Conservation (phyloP, 495 filamentous ascomycete genomes). For the Bathelium albidoporum region DNA sequence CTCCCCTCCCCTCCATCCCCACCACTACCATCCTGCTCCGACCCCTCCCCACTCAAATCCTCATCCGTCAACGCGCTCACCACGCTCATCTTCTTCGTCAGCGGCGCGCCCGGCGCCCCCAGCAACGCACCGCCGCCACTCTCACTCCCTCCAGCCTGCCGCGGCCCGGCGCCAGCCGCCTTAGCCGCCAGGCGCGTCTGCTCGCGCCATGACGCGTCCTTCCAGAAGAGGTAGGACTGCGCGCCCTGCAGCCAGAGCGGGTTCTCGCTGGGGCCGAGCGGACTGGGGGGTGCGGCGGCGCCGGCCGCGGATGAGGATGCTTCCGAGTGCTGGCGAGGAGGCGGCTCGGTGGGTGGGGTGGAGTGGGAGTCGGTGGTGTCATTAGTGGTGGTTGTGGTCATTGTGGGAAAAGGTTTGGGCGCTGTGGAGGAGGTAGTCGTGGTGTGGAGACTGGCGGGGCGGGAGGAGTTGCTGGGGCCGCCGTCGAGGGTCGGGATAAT, state of each 20-base stretch:
- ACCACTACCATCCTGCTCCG: constrained; percentile 19
- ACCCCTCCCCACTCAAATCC: constrained; percentile 34
- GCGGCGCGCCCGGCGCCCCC: background rate
- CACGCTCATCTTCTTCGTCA: constrained; percentile 1
- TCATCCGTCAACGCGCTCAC: constrained; percentile 5
- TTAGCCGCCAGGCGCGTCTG: background rate
- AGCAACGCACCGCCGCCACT: background rate
- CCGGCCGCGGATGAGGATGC: background rate
- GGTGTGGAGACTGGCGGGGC: background rate
- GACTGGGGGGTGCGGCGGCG: background rate
- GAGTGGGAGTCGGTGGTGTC: background rate
- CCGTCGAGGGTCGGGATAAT: background rate
- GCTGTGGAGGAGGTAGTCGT: background rate
- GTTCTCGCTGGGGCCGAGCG: constrained; percentile 9
- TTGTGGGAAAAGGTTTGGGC: background rate
- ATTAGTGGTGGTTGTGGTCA: background rate
- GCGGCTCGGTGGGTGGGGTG: background rate
- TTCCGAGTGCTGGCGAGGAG: background rate
- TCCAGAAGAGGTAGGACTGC: constrained; percentile 14
- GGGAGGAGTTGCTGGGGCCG: background rate
- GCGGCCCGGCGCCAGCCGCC: background rate
- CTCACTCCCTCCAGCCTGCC: background rate
- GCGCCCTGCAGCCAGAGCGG: constrained; percentile 13
- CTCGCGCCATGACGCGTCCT: constrained; percentile 8
- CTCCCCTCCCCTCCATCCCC: constrained; percentile 31